Evolutionary conservation across 768 basidiomycete genomes (phyloP).

Genomic region (Leccinum aurantiacum): DNA sequence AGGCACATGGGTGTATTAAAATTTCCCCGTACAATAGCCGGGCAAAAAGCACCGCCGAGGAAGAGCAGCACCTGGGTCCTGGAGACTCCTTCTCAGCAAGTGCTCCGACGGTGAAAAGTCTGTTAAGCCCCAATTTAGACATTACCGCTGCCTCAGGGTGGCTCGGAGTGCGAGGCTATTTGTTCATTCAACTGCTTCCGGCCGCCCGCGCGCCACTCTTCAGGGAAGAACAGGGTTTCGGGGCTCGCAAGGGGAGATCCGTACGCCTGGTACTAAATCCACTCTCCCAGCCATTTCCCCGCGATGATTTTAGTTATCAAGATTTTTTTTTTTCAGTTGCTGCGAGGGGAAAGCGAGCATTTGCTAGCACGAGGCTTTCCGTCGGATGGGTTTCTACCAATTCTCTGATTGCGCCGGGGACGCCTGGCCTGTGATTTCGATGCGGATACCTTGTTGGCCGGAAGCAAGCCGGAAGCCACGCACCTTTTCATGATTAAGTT

Average conservation of each 20-base stretch:
- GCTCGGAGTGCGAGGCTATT: not conserved
- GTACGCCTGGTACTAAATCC: not conserved
- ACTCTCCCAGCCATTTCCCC: not conserved
- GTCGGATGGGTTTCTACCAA: not conserved
- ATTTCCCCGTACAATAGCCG: conserved; percentile 2
- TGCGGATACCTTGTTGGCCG: not conserved
- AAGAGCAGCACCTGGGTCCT: not conserved
- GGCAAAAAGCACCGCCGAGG: not conserved
- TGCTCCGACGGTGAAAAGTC: conserved; percentile 3
- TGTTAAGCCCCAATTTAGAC: conserved; percentile 18
- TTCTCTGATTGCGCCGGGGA: not conserved
- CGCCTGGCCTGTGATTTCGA: not conserved
- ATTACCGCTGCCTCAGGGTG: not conserved
- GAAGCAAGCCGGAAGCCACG: no score
- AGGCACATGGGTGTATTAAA: not conserved
- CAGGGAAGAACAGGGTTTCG: no score
- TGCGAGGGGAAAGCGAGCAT: conserved; percentile 1
- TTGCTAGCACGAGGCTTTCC: not conserved
- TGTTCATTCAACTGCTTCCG: not conserved
- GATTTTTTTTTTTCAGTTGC: not conserved
- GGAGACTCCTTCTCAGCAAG: not conserved
- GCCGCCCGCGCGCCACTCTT: not conserved
- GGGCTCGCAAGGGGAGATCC: not conserved
- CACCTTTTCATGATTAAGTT: not conserved
- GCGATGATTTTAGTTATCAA: not conserved